Evolutionary conservation across 1,284 basidiomycete species (phyloP), one percentile per base, ranked within the genome.

Genomic region (Paramarasmius palmivorus): DNA sequence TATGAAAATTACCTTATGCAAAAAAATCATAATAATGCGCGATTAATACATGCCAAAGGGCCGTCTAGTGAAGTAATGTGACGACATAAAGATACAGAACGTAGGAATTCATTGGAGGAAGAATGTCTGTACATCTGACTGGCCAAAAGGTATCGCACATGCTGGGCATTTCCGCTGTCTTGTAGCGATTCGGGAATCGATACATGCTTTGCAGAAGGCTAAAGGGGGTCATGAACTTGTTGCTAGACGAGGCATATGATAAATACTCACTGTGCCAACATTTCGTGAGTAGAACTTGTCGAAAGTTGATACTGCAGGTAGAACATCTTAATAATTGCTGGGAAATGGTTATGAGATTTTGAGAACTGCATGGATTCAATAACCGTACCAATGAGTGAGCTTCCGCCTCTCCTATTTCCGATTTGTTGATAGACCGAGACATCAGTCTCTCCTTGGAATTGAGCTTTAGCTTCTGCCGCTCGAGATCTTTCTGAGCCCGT

Each of bases 161-260:
- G 90, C 88, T 15, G 96, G 96, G 70, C 96, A 99, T 72, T 98
- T 98, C 45, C 96, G 88, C 69, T 98, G 95, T 57, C 96, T 84
- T 25, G 92, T 95, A 47, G 90, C 77, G 62, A 99, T 84, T 35
- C 97, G 86, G 23, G 87, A 79, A 61, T 98, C 95, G 44, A 99
- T 83, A 68, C 96, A 92, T 20, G 79, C 73, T 67, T 90, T 90
- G 76, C 95, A 98, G 72, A 98, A 96, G 0, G 93, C 92, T 93
- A 41, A n/a, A 42, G 23, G 26, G 53, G 44, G 42, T n/a, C 20
- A 23, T 49, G 46, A 51, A 19, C 48, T n/a, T 52, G 32, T 32
- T 49, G 29, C 34, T 34, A 53, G 19, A 35, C 36, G 12, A n/a
- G 53, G 34, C 41, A 50, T 4, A 44, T 36, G 12, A 29, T 14